Evolutionary conservation across 345 rosid genomes (phyloP), one percentile per base, ranked within the genome.

Genomic region (Salix dunnii): DNA sequence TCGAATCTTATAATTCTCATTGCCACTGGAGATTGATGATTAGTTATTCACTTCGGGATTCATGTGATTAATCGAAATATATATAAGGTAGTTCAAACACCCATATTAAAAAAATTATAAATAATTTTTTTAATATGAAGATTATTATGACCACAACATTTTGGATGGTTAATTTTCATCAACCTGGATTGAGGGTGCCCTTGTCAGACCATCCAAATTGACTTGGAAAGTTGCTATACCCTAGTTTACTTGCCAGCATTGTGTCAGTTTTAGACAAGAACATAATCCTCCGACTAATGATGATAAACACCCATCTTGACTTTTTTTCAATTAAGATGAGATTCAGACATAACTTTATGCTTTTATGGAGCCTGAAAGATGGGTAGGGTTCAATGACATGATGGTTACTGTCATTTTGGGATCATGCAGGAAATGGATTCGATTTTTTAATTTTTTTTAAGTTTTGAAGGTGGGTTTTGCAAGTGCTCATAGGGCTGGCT

Each of bases 381-480:
- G 23, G 77, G 27, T 28, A 63, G 66, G 62, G 25, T 51, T 27
- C 28, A 6, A 28, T 28, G 69, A 62, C 25, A 53, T 18, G 68
- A 73, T 72, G 8, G 13, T 30, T 48, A n/a, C 31, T 31, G 31
- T 74, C 27, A 35, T 48, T 48, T 17, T 36, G 42, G 70, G 21
- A 69, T 63, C 10, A 64, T 33, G 51, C 73, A 66, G 33, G 30
- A 68, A 46, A 35, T 13, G 73, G 25, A 6, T 60, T 70, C 38
- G 25, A 14, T 35, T 66, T 38, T 51, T 17, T 35, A 21, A 21
- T 1, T 27, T 28, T 30, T 70, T 6, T n/a, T 1, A 43, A 72
- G 49, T 2, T n/a, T 33, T 5, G 20, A 9, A 60, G 31, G 71
- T 82, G 81, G 81, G 83, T 67, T 83, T 73, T 77, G 83, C 78